Base-by-base conservation (phyloP, 768 basidiomycete species). In the Lyophyllum shimeji region DNA sequence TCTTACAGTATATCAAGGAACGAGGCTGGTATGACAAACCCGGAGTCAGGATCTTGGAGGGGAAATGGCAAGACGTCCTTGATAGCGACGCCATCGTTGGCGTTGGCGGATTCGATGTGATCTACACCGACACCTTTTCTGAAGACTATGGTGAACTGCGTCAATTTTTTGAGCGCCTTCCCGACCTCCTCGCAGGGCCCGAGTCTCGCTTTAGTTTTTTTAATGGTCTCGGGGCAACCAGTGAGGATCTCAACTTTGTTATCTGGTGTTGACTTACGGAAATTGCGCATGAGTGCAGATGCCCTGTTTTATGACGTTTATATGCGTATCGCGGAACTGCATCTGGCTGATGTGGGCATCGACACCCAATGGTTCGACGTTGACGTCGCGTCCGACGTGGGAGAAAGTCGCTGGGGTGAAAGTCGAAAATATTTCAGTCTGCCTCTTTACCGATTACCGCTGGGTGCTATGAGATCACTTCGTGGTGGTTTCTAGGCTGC, bases 151-250 rank as follows among this genome's bases (percentile, higher is more conserved):
- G 76, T 76, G 89, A 89, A 58, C 79, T 98, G 37, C 83, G 82
- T 61, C 74, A 75, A 27, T 96, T 98, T 73, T 98, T 99, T 69
- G 83, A 85, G 52, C 75, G 81, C 44, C 70, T 97, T 2, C 93
- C 92, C 2, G 79, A 89, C 62, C 77, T 99, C 4, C 76, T 98
- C 15, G 78, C 79, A 20, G 85, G 85, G 13, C 81, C 84, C n/a
- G 76, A 85, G 13, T 87, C 89, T n/a, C 78, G 84, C 15, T 91
- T 95, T 67, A 89, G 93, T 57, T 99, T 98, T 73, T 99, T 98
- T 81, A 93, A 99, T 65, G 97, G 97, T 12, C 81, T 99, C 8
- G 97, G 93, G 15, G 96, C 95, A 27, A 98, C 94, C 7, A 94
- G 93, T 90, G 66, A 68, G 87, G 74, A 25, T 23, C 13, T 33